Base-by-base conservation (phyloP, 192 early-diverging fungal species). In the Coemansia sp. region DNA sequence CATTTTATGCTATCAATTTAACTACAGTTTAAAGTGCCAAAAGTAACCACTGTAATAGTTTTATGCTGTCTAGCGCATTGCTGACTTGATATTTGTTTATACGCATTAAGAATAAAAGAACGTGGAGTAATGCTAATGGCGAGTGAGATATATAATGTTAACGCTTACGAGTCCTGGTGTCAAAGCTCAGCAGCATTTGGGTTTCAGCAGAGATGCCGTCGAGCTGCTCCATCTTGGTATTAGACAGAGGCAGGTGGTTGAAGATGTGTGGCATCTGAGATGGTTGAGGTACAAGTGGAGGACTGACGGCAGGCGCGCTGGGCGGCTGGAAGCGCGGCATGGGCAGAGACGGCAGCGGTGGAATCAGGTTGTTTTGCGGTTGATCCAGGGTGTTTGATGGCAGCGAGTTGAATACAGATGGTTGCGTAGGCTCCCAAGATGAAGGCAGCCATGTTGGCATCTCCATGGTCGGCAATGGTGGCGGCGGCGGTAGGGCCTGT, bases 151-250 rank as follows among this genome's bases (percentile, higher is more conserved):
- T 25, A 29, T 25, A 19, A 49, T 49, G 9, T 23, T 59, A 64
- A n/a, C 32, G 55, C 10, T 35, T 41, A 21, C 55, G 43, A 2
- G 67, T 12, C 10, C 43, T 56, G 1, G 75, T 54, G 15, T 73
- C 65, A 67, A 80, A 80, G 56, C 54, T 74, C 19, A 80, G 65
- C 50, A 80, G 68, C 77, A 80, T 80, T 29, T 71, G 77, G 1
- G 70, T 69, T 27, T 80, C 77, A 8, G 77, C 68, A 14, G 72
- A 73, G 4, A 79, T 73, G 12, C 22, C 27, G 15, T 68, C 66
- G 10, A 66, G 35, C 8, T 65, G 50, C 17, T 45, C 43, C 25
- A 53, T 60, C 54, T 45, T 54, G 21, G 52, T 7, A 23, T 14
- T 12, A 6, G 52, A 14, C 35, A 19, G 4, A 5, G 55, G 64